Percentiles rank a stretch among this genome's conserved stretches.
These are phyloP conservation scores for Coprinopsis sp. DNA, from an alignment of 768 basidiomycete species.

Conservation along the genomic window DNA sequence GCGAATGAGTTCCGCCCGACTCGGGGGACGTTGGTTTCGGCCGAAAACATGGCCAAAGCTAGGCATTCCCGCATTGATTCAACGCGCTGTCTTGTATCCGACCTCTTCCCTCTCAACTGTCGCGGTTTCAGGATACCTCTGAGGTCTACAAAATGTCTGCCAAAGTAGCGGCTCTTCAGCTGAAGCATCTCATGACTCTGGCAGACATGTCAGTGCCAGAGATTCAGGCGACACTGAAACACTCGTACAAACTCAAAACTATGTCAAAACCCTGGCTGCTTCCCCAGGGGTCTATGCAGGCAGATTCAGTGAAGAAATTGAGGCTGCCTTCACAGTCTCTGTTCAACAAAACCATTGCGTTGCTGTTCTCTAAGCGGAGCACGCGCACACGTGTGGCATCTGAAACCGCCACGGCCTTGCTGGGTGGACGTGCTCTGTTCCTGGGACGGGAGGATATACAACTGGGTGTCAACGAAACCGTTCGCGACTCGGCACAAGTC, in stretches of 20 bases:
- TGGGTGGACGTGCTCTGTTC: constrained; percentile 90
- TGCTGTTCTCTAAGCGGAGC: constrained; percentile 90
- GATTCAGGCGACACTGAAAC: constrained; percentile 59
- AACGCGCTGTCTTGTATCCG: no score
- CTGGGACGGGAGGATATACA: constrained; percentile 90
- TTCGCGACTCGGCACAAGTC: constrained; percentile 80
- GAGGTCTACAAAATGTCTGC: neutral
- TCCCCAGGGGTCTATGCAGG: constrained; percentile 41
- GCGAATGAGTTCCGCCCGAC: no score
- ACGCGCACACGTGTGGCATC: constrained; percentile 87
- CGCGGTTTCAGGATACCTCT: no score
- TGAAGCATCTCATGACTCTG: constrained; percentile 82
- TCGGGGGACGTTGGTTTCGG: no score
- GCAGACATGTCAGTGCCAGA: constrained; percentile 81
- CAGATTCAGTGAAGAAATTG: constrained; percentile 32
- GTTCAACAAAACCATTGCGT: constrained; percentile 78
- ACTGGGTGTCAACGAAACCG: constrained; percentile 89
- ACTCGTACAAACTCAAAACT: constrained; percentile 63
- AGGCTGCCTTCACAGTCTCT: constrained; percentile 70
- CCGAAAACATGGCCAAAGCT: no score
- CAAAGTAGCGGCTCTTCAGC: constrained; percentile 41
- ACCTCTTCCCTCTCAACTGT: no score
- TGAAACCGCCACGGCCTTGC: constrained; percentile 72
- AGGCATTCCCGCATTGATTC: no score
- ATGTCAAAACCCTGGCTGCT: constrained; percentile 61